Conservation (phyloP, 306 rosid genomes). For the Trifolium subterraneum region DNA sequence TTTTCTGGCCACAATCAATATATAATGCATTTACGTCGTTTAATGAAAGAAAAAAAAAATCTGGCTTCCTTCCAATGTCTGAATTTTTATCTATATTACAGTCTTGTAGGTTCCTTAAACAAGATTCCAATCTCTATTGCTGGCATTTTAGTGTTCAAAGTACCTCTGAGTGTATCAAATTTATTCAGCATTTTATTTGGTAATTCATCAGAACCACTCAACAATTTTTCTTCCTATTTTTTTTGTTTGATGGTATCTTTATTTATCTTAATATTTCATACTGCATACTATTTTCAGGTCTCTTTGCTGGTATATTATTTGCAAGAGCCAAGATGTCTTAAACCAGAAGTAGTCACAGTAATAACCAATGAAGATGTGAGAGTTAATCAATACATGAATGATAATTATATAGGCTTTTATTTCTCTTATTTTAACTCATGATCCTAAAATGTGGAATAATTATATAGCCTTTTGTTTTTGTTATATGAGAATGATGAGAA, state of each 20-base stretch:
- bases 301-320: conserved; percentile 83
- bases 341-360: conserved; percentile 27
- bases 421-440: background rate
- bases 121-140: conserved; percentile 88
- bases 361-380: conserved; percentile 29
- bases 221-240: background rate
- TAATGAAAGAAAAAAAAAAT: no score
- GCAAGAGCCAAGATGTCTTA: conserved; percentile 84
- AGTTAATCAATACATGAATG: conserved; percentile 13
- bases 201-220: conserved; percentile 45
- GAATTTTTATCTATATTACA: conserved; percentile 43
- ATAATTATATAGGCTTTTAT: conserved; percentile 34
- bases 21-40: no score
- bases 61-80: background rate
- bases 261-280: background rate
- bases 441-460: conserved; percentile 14
- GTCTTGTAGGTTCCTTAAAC: conserved; percentile 94
- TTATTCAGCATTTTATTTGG: conserved; percentile 85
- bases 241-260: background rate
- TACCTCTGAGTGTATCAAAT: conserved; percentile 69
- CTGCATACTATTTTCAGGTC: conserved; percentile 60
- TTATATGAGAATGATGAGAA: no score
- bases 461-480: no score
- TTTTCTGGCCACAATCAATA: no score
- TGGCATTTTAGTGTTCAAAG: conserved; percentile 78